These are phyloP conservation scores for Neonectria ditissima DNA, from an alignment of 2,329 filamentous ascomycete genomes.

Conservation along the genomic window DNA sequence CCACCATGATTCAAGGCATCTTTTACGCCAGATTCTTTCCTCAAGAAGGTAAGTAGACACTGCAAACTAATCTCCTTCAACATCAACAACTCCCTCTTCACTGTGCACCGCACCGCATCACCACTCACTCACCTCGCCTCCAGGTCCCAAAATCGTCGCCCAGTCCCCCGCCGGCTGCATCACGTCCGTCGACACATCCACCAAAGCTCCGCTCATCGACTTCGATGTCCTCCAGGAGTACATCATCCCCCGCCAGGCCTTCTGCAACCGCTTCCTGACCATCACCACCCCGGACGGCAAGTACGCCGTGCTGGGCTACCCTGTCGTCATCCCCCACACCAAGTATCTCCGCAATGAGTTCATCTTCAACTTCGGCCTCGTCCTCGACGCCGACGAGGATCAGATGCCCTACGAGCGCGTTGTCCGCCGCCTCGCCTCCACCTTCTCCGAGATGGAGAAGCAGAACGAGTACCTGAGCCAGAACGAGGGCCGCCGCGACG, in stretches of 20 bases:
- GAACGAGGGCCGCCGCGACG: constrained; percentile 57
- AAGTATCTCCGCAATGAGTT: constrained; percentile 94
- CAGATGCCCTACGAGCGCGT: constrained; percentile 86
- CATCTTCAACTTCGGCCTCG: constrained; percentile 97
- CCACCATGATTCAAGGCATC: constrained; percentile 75
- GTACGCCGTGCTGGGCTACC: constrained; percentile 86
- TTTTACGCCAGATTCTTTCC: constrained; percentile 78
- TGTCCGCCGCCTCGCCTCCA: constrained; percentile 84
- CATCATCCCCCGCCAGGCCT: constrained; percentile 93
- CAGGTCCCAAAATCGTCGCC: constrained; percentile 72
- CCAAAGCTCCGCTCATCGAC: constrained; percentile 75
- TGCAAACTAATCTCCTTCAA: background rate
- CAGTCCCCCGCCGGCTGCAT: constrained; percentile 73
- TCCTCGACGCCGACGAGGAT: constrained; percentile 75
- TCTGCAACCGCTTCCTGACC: constrained; percentile 91
- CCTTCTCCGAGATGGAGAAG: constrained; percentile 91
- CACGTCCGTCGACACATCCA: constrained; percentile 56
- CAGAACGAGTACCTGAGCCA: constrained; percentile 85
- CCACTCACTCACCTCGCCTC: background rate
- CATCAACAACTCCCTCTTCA: background rate
- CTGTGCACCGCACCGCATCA: background rate
- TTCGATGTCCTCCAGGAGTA: constrained; percentile 91
- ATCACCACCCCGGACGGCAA: constrained; percentile 77
- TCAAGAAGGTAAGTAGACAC: constrained; percentile 64
- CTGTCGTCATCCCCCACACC: constrained; percentile 85